Conservation (phyloP, 768 basidiomycete genomes). For the Megacollybia marginata region DNA sequence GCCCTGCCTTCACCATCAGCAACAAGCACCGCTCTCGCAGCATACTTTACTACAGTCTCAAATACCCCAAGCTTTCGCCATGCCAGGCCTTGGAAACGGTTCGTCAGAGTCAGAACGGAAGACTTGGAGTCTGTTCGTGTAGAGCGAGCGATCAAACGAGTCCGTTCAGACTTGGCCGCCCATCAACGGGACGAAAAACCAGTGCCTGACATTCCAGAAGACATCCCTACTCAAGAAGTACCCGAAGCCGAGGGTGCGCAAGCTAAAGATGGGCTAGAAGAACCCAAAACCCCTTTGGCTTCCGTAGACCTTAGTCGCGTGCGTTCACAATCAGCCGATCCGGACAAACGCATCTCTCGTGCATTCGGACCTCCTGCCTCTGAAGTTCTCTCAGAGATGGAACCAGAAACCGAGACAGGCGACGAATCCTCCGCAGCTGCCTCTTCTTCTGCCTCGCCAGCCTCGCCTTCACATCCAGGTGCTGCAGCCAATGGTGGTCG, state of each 20-base stretch:
- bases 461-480: not conserved
- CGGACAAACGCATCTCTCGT: constrained; percentile 58
- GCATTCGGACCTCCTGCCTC: constrained; percentile 47
- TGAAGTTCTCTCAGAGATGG: constrained; percentile 30
- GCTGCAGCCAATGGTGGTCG: not conserved
- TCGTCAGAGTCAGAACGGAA: constrained; percentile 79
- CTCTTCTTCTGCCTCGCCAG: constrained; percentile 40
- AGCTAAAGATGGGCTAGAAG: constrained; percentile 3
- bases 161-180: constrained; percentile 76
- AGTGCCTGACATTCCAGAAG: not conserved
- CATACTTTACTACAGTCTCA: constrained; percentile 74
- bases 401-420: constrained; percentile 50
- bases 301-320: constrained; percentile 36
- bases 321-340: constrained; percentile 79
- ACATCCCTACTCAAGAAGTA: constrained; percentile 1
- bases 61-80: constrained; percentile 58
- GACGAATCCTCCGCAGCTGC: constrained; percentile 58
- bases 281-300: constrained; percentile 27
- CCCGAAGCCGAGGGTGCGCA: constrained; percentile 2
- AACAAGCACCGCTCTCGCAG: constrained; percentile 61
- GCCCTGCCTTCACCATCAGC: constrained; percentile 31
- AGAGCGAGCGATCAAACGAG: constrained; percentile 83
- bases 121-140: constrained; percentile 83
- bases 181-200: constrained; percentile 26
- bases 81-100: constrained; percentile 73